Percentiles rank a stretch among this genome's conserved stretches.
These are phyloP conservation scores for Auriculariales sp. DNA, from an alignment of 768 basidiomycete genomes.

Conservation along the genomic window DNA sequence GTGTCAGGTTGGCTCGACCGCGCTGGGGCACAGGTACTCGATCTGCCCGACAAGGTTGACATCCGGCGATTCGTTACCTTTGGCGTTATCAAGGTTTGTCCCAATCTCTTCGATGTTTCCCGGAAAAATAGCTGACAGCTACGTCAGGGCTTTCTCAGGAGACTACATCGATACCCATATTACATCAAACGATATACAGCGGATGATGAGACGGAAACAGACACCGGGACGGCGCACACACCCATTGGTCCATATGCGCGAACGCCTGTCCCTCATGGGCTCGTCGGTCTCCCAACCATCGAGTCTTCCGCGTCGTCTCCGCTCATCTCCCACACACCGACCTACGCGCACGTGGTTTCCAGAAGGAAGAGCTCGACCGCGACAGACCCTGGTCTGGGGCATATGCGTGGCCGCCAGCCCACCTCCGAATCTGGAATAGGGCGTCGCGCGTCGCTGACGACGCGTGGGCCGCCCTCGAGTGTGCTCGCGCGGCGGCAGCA, in stretches of 20 bases:
- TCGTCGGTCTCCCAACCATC: slow-evolving; percentile 1
- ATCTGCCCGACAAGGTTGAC: slow-evolving; percentile 50
- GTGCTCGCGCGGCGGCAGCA: not conserved
- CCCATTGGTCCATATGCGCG: not conserved
- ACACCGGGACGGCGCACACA: not conserved
- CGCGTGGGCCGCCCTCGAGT: not conserved
- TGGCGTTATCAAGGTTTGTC: slow-evolving; percentile 82
- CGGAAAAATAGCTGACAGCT: not conserved
- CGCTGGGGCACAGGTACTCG: slow-evolving; percentile 53
- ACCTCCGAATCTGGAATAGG: not conserved
- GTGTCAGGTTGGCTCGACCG: slow-evolving; percentile 80
- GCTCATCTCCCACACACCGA: not conserved
- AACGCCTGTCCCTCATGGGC: slow-evolving; percentile 1
- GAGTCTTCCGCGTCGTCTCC: slow-evolving; percentile 1
- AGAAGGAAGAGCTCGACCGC: not conserved
- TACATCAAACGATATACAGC: slow-evolving; percentile 30
- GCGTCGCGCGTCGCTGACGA: not conserved
- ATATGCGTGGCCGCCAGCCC: not conserved
- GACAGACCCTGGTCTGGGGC: not conserved
- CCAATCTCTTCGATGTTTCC: not conserved
- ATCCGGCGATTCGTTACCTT: slow-evolving; percentile 91
- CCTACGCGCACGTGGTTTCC: too few species aligned
- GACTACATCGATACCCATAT: slow-evolving; percentile 88
- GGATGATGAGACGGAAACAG: slow-evolving; percentile 3
- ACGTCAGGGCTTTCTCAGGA: slow-evolving; percentile 69